These are phyloP conservation scores for Brassica hybrid DNA, from an alignment of 441 rosid species.

Conservation along the genomic window DNA sequence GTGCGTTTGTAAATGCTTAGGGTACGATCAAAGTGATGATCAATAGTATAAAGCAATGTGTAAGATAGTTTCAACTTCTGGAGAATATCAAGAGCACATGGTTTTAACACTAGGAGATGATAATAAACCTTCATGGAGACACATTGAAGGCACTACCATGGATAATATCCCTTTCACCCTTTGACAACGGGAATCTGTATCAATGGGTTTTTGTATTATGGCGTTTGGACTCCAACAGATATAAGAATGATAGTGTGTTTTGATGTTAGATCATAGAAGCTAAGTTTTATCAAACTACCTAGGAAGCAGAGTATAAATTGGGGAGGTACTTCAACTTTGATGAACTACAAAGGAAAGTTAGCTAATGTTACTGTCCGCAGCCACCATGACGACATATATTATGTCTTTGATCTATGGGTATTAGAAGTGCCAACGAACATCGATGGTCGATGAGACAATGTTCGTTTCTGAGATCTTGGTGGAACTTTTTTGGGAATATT, in stretches of 20 bases:
- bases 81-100: neutral
- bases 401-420: neutral
- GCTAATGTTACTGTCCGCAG: neutral
- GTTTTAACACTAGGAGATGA: neutral
- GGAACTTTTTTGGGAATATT: neutral
- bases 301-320: neutral
- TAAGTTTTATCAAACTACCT: neutral
- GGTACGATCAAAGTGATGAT: neutral
- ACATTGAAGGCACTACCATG: neutral
- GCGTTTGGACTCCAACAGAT: neutral
- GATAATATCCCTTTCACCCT: neutral
- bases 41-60: neutral
- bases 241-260: neutral
- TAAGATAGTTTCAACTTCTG: neutral
- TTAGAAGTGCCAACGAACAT: neutral
- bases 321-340: neutral
- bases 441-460: neutral
- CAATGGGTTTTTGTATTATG: neutral
- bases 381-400: neutral
- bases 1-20: neutral
- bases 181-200: neutral
- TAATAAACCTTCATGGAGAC: neutral
- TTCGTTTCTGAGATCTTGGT: neutral
- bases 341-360: neutral
- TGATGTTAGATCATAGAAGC: neutral